phyloP scores from a whole-genome alignment of 148 eudicot genomes.

The Silene uniflora region DNA sequence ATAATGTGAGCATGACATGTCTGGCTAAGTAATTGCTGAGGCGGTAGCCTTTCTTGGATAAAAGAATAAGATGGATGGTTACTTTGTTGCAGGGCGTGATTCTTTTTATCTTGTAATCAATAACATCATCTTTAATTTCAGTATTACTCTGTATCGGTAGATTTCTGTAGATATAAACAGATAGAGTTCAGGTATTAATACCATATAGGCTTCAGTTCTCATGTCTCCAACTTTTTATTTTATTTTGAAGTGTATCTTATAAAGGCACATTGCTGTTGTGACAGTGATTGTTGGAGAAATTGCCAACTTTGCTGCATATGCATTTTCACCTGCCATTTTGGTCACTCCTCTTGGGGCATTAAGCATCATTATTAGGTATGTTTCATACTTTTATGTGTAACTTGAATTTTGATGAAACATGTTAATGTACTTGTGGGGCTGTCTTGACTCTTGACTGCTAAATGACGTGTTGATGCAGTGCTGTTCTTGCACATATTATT shows the following conservation, averaged over 20 bases:
- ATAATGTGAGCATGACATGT: background rate
- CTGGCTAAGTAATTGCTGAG: background rate
- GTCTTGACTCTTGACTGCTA: constrained; percentile 26
- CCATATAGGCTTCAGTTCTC: background rate
- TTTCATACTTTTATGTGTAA: background rate
- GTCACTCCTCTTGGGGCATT: constrained; percentile 92
- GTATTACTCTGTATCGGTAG: background rate
- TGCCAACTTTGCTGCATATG: constrained; percentile 89
- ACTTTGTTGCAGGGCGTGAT: background rate
- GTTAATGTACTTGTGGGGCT: background rate
- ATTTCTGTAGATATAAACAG: background rate
- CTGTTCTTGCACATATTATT: constrained; percentile 73
- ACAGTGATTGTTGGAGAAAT: constrained; percentile 85
- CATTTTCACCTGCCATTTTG: constrained; percentile 83
- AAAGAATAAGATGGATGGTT: too few relatives aligned
- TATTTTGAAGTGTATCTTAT: constrained; percentile 11
- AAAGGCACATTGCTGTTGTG: constrained; percentile 22
- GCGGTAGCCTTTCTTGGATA: too few relatives aligned
- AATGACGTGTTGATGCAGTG: constrained; percentile 45
- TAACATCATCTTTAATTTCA: background rate
- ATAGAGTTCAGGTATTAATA: background rate
- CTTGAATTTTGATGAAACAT: background rate
- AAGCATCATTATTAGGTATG: constrained; percentile 76
- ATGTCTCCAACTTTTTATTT: background rate
- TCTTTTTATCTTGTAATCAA: background rate